Base-by-base conservation (phyloP, 768 basidiomycete species). In the Mycena epipterygia region DNA sequence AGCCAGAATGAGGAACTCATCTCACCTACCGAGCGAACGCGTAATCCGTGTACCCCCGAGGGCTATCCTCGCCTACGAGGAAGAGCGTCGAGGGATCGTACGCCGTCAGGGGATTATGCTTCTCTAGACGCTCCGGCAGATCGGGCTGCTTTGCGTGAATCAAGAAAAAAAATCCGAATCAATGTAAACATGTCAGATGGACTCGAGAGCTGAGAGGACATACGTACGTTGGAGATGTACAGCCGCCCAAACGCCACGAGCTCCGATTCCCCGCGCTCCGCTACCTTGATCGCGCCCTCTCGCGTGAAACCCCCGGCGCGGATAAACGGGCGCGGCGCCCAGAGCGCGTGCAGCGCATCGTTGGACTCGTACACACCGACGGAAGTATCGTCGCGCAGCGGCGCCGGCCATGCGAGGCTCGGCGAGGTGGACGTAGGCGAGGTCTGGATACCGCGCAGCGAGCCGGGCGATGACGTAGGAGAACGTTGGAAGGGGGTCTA, bases 401-500 rank as follows among this genome's bases (percentile, higher is more conserved):
- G 16, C 49, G 3, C 64, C 55, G 25, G 16, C 58, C 4, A 62
- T 53, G 42, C 75, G 75, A 37, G 81, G 74, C 68, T 84, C 80
- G n/a, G 77, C 70, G 51, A 80, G 57, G 73, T 85, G 83, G 5
- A 86, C 57, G 76, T 87, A 86, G 6, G 83, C 84, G 21, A 86
- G 75, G 16, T 73, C 44, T 13, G 81, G 81, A 66, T 78, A 76
- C 33, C 65, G 60, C 11, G 74, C 62, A 9, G 65, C 72, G 30
- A 84, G 59, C 21, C 78, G 39, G 2, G 60, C 44, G 53, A 77
- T 73, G 23, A 82, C 60, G 70, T 81, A 77, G 3, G 68, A 57
- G 76, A 81, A 83, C 21, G 76, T 79, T 8, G 80, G 80, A 25
- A 75, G 55, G 5, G 80, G 81, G 49, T 81, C 77, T 14, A n/a